Conservation (phyloP, 1,284 basidiomycete species). For the Cryptococcus hybrid region DNA sequence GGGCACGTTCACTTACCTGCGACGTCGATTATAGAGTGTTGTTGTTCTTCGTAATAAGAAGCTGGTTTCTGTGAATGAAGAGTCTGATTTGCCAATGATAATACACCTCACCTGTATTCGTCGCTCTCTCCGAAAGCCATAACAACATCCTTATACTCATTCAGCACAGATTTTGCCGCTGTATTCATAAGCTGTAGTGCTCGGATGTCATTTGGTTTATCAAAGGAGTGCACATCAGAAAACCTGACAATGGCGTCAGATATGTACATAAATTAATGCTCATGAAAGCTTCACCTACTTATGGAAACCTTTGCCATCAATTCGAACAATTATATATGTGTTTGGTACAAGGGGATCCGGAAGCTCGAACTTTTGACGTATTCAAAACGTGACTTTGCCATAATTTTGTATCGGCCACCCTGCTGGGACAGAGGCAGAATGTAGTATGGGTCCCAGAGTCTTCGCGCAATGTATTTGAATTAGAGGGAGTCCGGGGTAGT, state of each 20-base stretch:
- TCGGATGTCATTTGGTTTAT: constrained; percentile 86
- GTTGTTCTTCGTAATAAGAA: constrained; percentile 80
- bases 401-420: constrained; percentile 38
- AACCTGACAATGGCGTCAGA: constrained; percentile 58
- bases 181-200: constrained; percentile 91
- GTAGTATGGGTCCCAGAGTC: too few relatives aligned
- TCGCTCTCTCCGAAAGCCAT: constrained; percentile 95
- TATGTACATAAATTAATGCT: not conserved
- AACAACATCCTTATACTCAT: constrained; percentile 74
- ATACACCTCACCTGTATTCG: constrained; percentile 74
- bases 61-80: constrained; percentile 50
- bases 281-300: constrained; percentile 57
- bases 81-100: not conserved
- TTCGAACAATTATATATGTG: constrained; percentile 78
- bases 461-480: too few relatives aligned
- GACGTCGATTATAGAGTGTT: constrained; percentile 76
- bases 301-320: constrained; percentile 96
- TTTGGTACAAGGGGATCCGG: constrained; percentile 81
- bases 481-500: too few relatives aligned
- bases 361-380: constrained; percentile 91
- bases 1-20: constrained; percentile 50
- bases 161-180: constrained; percentile 79
- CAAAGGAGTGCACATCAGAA: constrained; percentile 75
- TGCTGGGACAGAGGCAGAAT: too few relatives aligned
- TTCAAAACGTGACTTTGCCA: constrained; percentile 90